Percentiles rank a stretch among this genome's conserved stretches.
Conservation (phyloP, 2,329 filamentous ascomycete genomes). For the Cryphonectria radicalis region DNA sequence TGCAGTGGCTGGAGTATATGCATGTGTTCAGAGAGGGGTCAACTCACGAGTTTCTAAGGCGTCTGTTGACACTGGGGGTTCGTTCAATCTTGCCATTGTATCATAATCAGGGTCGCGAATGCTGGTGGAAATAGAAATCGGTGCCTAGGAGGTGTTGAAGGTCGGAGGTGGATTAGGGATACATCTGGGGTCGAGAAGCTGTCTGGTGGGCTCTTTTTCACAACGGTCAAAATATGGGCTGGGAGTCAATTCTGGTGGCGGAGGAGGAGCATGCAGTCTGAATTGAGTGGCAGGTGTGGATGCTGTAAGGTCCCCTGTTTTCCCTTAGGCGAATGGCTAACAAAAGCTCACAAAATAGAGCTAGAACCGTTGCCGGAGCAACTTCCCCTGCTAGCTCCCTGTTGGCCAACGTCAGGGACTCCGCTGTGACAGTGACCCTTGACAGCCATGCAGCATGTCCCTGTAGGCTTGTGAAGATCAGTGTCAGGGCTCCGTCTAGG, state of each 20-base stretch:
- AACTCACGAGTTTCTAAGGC: constrained; percentile 72
- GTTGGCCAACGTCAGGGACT: background rate
- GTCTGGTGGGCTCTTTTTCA: constrained; percentile 1
- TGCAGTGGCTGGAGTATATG: constrained; percentile 10
- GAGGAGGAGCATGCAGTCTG: constrained; percentile 7
- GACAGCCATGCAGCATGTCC: background rate
- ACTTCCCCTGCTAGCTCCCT: background rate
- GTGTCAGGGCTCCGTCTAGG: background rate
- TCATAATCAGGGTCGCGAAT: constrained; percentile 39
- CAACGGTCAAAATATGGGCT: background rate
- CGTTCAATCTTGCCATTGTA: constrained; percentile 80
- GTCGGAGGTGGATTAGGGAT: constrained; percentile 21
- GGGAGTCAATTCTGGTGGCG: constrained; percentile 15
- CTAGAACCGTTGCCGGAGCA: constrained; percentile 11
- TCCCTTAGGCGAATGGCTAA: constrained; percentile 13
- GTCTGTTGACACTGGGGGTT: constrained; percentile 70
- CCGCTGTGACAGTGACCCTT: constrained; percentile 1
- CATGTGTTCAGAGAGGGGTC: constrained; percentile 20
- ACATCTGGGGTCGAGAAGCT: constrained; percentile 21
- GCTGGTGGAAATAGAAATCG: background rate
- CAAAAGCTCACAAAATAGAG: constrained; percentile 7
- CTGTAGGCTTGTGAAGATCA: constrained; percentile 3
- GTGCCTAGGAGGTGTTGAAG: background rate
- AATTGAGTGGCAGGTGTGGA: constrained; percentile 18
- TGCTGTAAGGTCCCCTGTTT: constrained; percentile 15